These are phyloP conservation scores for Aspergillus jensenii DNA, from an alignment of 2,329 filamentous ascomycete genomes.

Conservation along the genomic window DNA sequence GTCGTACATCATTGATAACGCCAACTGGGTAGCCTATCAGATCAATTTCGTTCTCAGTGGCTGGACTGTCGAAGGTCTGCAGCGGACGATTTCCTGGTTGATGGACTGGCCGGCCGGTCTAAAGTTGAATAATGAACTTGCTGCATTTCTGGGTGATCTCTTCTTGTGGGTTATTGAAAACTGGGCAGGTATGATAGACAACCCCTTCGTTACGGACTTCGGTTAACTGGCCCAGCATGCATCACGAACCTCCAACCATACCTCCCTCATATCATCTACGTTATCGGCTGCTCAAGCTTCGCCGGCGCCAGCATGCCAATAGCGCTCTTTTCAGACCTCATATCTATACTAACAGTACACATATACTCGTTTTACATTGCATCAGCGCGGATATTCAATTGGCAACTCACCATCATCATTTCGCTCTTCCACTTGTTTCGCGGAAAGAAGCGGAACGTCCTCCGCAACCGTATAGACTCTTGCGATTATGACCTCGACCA, in stretches of 20 bases:
- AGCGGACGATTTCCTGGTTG: constrained; percentile 88
- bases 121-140: constrained; percentile 92
- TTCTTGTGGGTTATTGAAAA: constrained; percentile 99
- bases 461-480: constrained; percentile 95
- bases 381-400: constrained; percentile 94
- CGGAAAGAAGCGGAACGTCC: constrained; percentile 95
- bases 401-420: constrained; percentile 94
- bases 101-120: constrained; percentile 94
- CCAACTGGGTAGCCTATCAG: constrained; percentile 75
- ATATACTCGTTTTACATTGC: constrained; percentile 98
- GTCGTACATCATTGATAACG: constrained; percentile 96
- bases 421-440: constrained; percentile 98
- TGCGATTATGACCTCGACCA: constrained; percentile 99
- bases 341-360: constrained; percentile 88
- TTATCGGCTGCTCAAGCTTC: constrained; percentile 93
- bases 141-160: constrained; percentile 88
- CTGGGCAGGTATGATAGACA: constrained; percentile 69
- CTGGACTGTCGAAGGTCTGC: constrained; percentile 86
- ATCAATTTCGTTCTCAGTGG: constrained; percentile 73
- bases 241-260: constrained; percentile 75
- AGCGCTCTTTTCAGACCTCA: constrained; percentile 87
- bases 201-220: not conserved
- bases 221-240: constrained; percentile 53
- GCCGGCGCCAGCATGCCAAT: constrained; percentile 97
- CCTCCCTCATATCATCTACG: constrained; percentile 83